A percentile compares a stretch with the other conserved stretches of the same genome.
These are phyloP conservation scores for Coemansia sp. DNA, from an alignment of 192 early-diverging fungal species.

Conservation along the genomic window DNA sequence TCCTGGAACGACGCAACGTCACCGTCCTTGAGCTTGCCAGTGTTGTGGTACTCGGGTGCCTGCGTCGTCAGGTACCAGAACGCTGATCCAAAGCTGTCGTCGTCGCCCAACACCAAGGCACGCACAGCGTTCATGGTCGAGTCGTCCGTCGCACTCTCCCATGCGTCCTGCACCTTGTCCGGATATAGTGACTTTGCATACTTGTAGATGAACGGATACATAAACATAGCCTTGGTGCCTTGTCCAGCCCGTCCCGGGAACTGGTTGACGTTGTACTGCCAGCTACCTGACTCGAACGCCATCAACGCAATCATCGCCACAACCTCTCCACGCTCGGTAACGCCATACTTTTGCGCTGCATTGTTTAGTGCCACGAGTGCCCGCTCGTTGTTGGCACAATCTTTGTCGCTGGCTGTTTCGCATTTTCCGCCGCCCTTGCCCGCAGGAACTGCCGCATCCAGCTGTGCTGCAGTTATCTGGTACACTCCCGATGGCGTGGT, in stretches of 20 bases:
- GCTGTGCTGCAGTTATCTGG: background rate
- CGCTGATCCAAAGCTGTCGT: constrained; percentile 53
- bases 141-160: background rate
- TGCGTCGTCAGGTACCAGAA: constrained; percentile 45
- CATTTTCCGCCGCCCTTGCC: background rate
- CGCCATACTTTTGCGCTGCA: constrained; percentile 21
- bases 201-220: constrained; percentile 22
- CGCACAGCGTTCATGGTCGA: constrained; percentile 33
- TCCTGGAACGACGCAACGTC: constrained; percentile 39
- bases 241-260: constrained; percentile 17
- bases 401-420: background rate
- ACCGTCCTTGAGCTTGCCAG: constrained; percentile 28
- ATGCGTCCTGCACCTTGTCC: background rate
- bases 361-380: constrained; percentile 28
- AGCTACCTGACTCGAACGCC: constrained; percentile 34
- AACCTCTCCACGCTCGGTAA: constrained; percentile 27
- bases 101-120: constrained; percentile 36
- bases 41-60: constrained; percentile 24
- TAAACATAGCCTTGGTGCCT: constrained; percentile 38
- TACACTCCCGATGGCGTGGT: background rate
- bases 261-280: constrained; percentile 38
- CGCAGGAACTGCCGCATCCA: constrained; percentile 12
- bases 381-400: constrained; percentile 22
- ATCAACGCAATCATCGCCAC: constrained; percentile 35
- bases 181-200: constrained; percentile 33